Percentiles rank a stretch among this genome's conserved stretches.
phyloP scores from a whole-genome alignment of 2,329 filamentous ascomycete species.

The Aphanoascus verrucosus region DNA sequence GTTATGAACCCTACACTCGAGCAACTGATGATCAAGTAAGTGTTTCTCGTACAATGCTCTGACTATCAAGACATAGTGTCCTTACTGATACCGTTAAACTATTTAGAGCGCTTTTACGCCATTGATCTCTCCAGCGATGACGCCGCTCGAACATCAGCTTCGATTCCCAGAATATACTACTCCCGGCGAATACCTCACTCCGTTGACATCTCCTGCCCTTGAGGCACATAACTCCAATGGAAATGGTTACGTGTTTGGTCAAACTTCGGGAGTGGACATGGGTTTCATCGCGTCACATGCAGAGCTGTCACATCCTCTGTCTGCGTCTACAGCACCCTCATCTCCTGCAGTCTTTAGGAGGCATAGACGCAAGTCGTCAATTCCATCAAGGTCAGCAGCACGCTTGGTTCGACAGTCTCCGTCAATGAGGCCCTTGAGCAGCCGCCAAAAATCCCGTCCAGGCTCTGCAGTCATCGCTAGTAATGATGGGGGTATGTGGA shows the following conservation, averaged over 20 bases:
- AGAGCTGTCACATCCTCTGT: slow-evolving; percentile 25
- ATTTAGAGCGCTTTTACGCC: slow-evolving; percentile 40
- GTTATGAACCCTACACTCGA: slow-evolving; percentile 37
- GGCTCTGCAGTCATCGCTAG: slow-evolving; percentile 2
- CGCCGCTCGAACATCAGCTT: slow-evolving; percentile 39
- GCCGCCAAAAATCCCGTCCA: slow-evolving; percentile 26
- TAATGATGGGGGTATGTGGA: slow-evolving; percentile 8
- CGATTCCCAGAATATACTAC: slow-evolving; percentile 39
- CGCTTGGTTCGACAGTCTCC: slow-evolving; percentile 37
- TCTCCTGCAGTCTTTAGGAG: slow-evolving; percentile 31
- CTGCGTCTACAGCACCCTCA: slow-evolving; percentile 24
- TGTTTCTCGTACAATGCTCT: not conserved
- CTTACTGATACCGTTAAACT: not conserved
- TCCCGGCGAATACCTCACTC: slow-evolving; percentile 41
- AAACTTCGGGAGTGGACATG: slow-evolving; percentile 30
- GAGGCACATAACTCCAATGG: slow-evolving; percentile 35
- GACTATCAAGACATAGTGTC: not conserved
- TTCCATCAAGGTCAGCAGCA: slow-evolving; percentile 25
- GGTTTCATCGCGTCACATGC: slow-evolving; percentile 34
- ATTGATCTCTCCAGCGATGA: slow-evolving; percentile 42
- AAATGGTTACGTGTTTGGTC: slow-evolving; percentile 29
- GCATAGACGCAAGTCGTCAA: slow-evolving; percentile 31
- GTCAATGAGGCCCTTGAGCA: slow-evolving; percentile 32
- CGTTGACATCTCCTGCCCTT: slow-evolving; percentile 41
- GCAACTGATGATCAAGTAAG: slow-evolving; percentile 37